Percentiles rank a stretch among this genome's conserved stretches.
Conservation (phyloP, 2,329 filamentous ascomycete genomes). For the Beauveria caledonica region DNA sequence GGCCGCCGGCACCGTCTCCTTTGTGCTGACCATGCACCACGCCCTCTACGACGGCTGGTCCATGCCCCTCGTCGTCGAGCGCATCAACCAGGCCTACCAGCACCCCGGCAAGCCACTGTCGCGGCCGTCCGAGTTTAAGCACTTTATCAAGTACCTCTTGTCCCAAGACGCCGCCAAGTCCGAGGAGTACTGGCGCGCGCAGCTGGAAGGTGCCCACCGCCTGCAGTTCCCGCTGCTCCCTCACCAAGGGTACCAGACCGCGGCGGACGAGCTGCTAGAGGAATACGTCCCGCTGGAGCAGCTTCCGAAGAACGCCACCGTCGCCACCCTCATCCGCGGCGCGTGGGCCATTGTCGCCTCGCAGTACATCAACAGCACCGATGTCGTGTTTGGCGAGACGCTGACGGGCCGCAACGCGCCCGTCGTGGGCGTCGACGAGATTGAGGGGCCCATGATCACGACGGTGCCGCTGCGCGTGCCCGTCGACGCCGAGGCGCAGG, state of each 20-base stretch:
- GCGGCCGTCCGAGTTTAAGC: constrained; percentile 35
- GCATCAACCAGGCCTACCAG: constrained; percentile 37
- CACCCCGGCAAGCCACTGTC: constrained; percentile 17
- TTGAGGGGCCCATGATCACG: constrained; percentile 53
- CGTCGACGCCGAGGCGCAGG: constrained; percentile 31
- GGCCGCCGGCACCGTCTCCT: constrained; percentile 26
- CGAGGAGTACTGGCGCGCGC: constrained; percentile 38
- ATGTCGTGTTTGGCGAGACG: constrained; percentile 52
- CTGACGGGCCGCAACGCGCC: constrained; percentile 47
- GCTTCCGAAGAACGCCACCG: constrained; percentile 34
- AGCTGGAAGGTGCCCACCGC: constrained; percentile 35
- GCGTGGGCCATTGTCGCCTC: constrained; percentile 51
- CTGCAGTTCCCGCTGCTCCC: constrained; percentile 42
- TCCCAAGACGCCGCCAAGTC: constrained; percentile 30
- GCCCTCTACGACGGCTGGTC: constrained; percentile 50
- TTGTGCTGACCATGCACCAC: constrained; percentile 49
- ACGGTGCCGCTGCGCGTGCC: constrained; percentile 49
- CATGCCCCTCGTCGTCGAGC: constrained; percentile 41
- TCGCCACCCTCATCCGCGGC: constrained; percentile 49
- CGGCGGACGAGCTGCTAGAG: constrained; percentile 45
- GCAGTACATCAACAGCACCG: constrained; percentile 41
- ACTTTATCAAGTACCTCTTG: constrained; percentile 41
- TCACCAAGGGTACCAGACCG: constrained; percentile 37
- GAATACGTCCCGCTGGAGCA: constrained; percentile 36
- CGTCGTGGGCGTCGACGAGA: constrained; percentile 40